Conservation (phyloP, 495 filamentous ascomycete genomes). For the Aspergillus mulundensis region DNA sequence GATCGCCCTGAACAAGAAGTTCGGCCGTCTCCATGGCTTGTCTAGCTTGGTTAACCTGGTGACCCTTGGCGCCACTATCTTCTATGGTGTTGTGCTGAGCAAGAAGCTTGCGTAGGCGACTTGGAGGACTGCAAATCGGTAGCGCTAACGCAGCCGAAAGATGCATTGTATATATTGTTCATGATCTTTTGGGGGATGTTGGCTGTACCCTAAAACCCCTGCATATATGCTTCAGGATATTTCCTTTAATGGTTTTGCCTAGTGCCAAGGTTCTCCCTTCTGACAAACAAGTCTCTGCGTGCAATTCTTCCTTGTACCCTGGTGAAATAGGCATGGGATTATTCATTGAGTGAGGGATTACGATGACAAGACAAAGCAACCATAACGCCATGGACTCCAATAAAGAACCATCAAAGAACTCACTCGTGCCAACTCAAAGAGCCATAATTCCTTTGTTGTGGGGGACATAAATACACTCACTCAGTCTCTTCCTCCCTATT, state of each 20-base stretch:
- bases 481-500: not conserved
- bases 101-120: constrained; percentile 41
- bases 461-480: not conserved
- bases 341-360: not conserved
- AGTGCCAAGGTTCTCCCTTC: too few relatives aligned
- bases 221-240: too few relatives aligned
- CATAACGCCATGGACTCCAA: not conserved
- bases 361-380: not conserved
- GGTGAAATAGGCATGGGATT: too few relatives aligned
- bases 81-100: constrained; percentile 69
- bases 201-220: too few relatives aligned
- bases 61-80: constrained; percentile 60
- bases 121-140: not conserved
- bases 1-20: constrained; percentile 72
- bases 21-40: constrained; percentile 72
- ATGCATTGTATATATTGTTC: not conserved
- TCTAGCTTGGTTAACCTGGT: constrained; percentile 72
- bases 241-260: too few relatives aligned
- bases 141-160: not conserved
- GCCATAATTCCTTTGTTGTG: not conserved
- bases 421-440: not conserved
- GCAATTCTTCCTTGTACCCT: too few relatives aligned
- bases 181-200: too few relatives aligned
- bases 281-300: too few relatives aligned
- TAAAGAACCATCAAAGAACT: not conserved